Evolutionary conservation across 108 stramenopile species (phyloP), one percentile per base, ranked within the genome.

Genomic region (Nitzschia sp.): DNA sequence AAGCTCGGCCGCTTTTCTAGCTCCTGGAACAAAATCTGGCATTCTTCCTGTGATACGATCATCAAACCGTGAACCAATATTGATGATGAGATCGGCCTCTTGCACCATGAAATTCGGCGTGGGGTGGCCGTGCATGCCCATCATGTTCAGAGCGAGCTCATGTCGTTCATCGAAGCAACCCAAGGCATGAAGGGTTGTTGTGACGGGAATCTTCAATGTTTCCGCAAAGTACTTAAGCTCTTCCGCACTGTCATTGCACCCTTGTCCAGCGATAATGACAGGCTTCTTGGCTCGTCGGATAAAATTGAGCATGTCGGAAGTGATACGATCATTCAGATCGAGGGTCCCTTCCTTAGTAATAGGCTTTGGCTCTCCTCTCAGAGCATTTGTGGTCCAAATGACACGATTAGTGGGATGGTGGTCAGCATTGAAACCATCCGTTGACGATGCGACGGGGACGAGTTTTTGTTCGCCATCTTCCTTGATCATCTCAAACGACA

Each of bases 121-220:
- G 9, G 95, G 85, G 42, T 93, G 92, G 0, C 92, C 95, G 76
- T 96, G 95, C 95, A 96, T 96, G 30, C 95, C 92, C 59, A 95
- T 63, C 89, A 95, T 93, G 57, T 93, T 93, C 54, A 93, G 79
- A 42, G 95, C 92, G 13, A 95, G 87, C 21, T 78, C 81, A 70
- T 87, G 83, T 34, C 95, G 65, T 62, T 95, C 95, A 54, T 95
- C 95, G 55, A 93, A 95, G 30, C 72, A 77, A 45, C 95, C 95
- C 24, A 95, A 70, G 21, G 83, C 95, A 54, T 95, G 95, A 27
- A 95, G 77, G 51, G 95, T 93, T 2, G 95, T 93, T 11, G 92
- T 85, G 45, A 96, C 95, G 54, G 95, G 95, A 30, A 96, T 96
- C 62, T 91, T 88, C 19, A 92, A 83, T 54, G 77, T 75, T 71